Base-by-base conservation (phyloP, 306 rosid genomes). In the Delonix regia region DNA sequence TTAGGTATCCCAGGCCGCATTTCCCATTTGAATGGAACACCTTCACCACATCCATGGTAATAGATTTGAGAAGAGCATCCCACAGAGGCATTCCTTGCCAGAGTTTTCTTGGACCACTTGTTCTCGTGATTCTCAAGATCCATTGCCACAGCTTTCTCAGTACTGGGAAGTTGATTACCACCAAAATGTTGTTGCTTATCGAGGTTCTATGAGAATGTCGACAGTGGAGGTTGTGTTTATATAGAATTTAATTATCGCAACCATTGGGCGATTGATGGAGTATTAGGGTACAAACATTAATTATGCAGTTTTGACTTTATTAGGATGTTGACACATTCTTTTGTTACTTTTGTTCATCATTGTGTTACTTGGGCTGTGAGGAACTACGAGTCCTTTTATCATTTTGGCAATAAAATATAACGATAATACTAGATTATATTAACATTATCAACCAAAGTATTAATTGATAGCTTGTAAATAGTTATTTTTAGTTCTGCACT, bases 11-110 rank as follows among this genome's bases (percentile, higher is more conserved):
- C 98, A 14, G 97, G 98, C 78, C 86, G 87, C 92, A 78, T 89
- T 87, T 93, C 98, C 98, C 97, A 93, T 10, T 87, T 45, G 75
- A 93, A 93, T 15, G 98, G 97, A 76, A 93, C 80, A 34, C 98
- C 98, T 89, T 90, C 98, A 0, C 85, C 45, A 38, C 84, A 84
- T 11, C 95, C 69, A 60, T 75, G 83, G 80, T 93, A 90, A 33
- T 85, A 90, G 52, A 90, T 69, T 2, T 89, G 87, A 38, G 98
- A 89, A 12, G 98, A 90, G 64, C 88, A 87, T 34, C 88, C 92
- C 36, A 85, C 16, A 2, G 97, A 87, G 6, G 92, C 79, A 55
- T 78, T 74, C 67, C 93, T 87, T n/a, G 90, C 55, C 0, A 89
- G 81, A 48, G 74, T 74, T 66, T 80, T 87, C 57, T 72, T 80